phyloP scores from a whole-genome alignment of 2,329 filamentous ascomycete genomes.

The Trichoderma sp. region DNA sequence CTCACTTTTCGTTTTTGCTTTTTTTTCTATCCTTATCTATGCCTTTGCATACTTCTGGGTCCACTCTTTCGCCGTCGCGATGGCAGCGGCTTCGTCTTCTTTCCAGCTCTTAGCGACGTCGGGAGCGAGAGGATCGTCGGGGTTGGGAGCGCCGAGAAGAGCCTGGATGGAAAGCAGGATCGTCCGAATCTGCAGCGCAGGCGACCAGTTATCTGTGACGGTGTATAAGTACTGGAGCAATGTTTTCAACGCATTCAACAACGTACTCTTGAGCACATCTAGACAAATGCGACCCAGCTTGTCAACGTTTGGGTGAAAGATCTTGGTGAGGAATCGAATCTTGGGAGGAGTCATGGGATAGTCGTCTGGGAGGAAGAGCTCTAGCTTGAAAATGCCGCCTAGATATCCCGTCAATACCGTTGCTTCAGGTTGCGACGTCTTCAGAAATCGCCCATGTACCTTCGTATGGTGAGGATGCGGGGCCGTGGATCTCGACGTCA shows the following conservation, averaged over 20 bases:
- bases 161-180: slow-evolving; percentile 99
- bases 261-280: slow-evolving; percentile 91
- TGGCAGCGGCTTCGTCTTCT: slow-evolving; percentile 89
- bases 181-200: slow-evolving; percentile 94
- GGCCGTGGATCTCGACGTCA: slow-evolving; percentile 94
- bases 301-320: slow-evolving; percentile 99
- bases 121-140: slow-evolving; percentile 96
- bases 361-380: slow-evolving; percentile 96
- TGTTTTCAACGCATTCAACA: slow-evolving; percentile 5
- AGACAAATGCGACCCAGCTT: slow-evolving; percentile 96
- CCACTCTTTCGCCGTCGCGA: slow-evolving; percentile 91
- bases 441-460: slow-evolving; percentile 53
- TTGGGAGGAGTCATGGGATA: slow-evolving; percentile 99
- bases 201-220: slow-evolving; percentile 92
- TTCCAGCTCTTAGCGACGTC: slow-evolving; percentile 99
- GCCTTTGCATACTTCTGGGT: slow-evolving; percentile 77
- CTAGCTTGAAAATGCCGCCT: slow-evolving; percentile 90
- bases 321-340: slow-evolving; percentile 97
- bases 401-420: slow-evolving; percentile 3
- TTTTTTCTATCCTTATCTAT: slow-evolving; percentile 25
- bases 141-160: slow-evolving; percentile 91
- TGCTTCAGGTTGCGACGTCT: not conserved
- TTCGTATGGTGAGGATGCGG: slow-evolving; percentile 91
- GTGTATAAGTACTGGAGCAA: slow-evolving; percentile 23
- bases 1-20: not conserved